Conservation (phyloP, 306 rosid genomes). For the Rosa chinensis region DNA sequence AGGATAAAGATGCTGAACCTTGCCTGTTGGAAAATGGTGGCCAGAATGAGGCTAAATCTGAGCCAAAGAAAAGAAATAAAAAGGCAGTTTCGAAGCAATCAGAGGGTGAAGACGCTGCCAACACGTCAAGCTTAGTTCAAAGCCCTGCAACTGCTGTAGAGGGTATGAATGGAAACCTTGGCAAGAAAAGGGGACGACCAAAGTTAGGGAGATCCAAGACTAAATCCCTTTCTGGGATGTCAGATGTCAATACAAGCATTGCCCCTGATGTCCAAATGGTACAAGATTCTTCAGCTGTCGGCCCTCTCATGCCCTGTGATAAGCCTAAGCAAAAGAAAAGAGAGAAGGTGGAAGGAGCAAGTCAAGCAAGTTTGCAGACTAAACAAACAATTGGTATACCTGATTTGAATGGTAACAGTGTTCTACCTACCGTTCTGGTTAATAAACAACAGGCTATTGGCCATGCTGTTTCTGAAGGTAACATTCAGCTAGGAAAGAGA, state of each 20-base stretch:
- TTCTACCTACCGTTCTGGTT: constrained; percentile 16
- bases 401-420: constrained; percentile 47
- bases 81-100: constrained; percentile 21
- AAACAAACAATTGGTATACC: constrained; percentile 41
- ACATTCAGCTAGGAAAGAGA: constrained; percentile 35
- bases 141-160: constrained; percentile 12
- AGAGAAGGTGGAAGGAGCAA: constrained; percentile 29
- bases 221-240: constrained; percentile 60
- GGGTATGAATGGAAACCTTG: constrained; percentile 27
- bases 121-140: constrained; percentile 20
- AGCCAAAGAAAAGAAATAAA: constrained; percentile 33
- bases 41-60: constrained; percentile 32
- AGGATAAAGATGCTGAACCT: constrained; percentile 29
- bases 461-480: constrained; percentile 39
- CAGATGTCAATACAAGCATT: constrained; percentile 42
- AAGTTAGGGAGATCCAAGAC: constrained; percentile 41
- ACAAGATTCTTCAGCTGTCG: constrained; percentile 24
- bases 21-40: constrained; percentile 22
- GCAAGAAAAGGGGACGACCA: constrained; percentile 31
- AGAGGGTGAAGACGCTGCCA: constrained; percentile 38
- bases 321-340: constrained; percentile 35
- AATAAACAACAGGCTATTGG: constrained; percentile 25
- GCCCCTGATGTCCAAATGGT: constrained; percentile 22
- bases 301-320: constrained; percentile 16
- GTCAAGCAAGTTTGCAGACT: constrained; percentile 22